Evolutionary conservation across 2,329 filamentous ascomycete genomes (phyloP).

Genomic region (Hymenoscyphus fraxineus): DNA sequence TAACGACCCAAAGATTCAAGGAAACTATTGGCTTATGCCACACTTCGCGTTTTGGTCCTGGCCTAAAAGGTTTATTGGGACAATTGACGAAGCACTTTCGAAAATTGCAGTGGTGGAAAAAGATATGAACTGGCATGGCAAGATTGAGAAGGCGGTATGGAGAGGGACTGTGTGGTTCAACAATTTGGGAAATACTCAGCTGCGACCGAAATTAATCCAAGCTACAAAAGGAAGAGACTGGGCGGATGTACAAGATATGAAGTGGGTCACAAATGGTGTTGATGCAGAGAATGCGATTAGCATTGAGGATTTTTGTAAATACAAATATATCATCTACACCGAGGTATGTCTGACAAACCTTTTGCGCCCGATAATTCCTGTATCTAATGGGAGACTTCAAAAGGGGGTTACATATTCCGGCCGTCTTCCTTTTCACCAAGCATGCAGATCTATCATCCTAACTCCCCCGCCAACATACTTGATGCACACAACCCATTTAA

Average conservation of each 20-base stretch:
- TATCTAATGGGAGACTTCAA: too few species aligned
- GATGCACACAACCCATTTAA: slow-evolving; percentile 48
- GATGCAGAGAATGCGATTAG: slow-evolving; percentile 44
- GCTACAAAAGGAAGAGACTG: slow-evolving; percentile 37
- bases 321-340: slow-evolving; percentile 50
- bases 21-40: slow-evolving; percentile 48
- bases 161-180: slow-evolving; percentile 50
- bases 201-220: slow-evolving; percentile 26
- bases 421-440: slow-evolving; percentile 48
- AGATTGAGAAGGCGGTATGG: slow-evolving; percentile 46
- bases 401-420: slow-evolving; percentile 50
- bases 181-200: slow-evolving; percentile 25
- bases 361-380: not conserved
- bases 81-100: slow-evolving; percentile 39
- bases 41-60: slow-evolving; percentile 56
- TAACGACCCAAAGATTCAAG: slow-evolving; percentile 36
- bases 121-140: slow-evolving; percentile 30
- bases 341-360: slow-evolving; percentile 33
- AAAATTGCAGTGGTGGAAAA: slow-evolving; percentile 40
- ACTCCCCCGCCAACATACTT: slow-evolving; percentile 47
- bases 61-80: slow-evolving; percentile 48
- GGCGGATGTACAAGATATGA: slow-evolving; percentile 46
- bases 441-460: slow-evolving; percentile 47
- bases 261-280: slow-evolving; percentile 23
- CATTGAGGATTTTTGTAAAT: slow-evolving; percentile 50